Percentiles rank a stretch among this genome's conserved stretches.
Conservation (phyloP, 495 filamentous ascomycete genomes). For the Diplogelasinospora grovesii region DNA sequence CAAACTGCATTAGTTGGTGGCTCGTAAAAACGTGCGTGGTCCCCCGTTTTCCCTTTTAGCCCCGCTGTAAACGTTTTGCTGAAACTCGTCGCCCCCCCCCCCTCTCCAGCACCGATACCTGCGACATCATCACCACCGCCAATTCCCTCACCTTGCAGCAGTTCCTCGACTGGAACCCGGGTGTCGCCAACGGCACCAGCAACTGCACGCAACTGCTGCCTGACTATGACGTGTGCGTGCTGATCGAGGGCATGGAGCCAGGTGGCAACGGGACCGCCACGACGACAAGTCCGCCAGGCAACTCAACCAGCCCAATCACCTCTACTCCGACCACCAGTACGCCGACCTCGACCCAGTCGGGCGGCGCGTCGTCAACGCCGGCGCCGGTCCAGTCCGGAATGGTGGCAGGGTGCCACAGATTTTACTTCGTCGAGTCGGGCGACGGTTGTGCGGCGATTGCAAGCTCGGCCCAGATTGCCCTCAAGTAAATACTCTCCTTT, state of each 20-base stretch:
- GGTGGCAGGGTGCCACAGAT: slow-evolving; percentile 34
- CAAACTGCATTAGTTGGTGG: slow-evolving; percentile 15
- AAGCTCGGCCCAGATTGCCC: background rate
- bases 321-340: background rate
- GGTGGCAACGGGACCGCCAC: background rate
- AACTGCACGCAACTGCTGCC: slow-evolving; percentile 11
- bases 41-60: too few species aligned
- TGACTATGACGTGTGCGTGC: slow-evolving; percentile 9
- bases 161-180: slow-evolving; percentile 20
- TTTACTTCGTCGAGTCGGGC: slow-evolving; percentile 17
- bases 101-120: slow-evolving; percentile 7
- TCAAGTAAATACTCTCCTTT: too few species aligned
- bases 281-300: background rate
- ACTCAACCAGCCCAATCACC: background rate
- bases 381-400: slow-evolving; percentile 32
- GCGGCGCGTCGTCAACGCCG: slow-evolving; percentile 20
- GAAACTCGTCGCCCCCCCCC: too few species aligned
- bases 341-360: slow-evolving; percentile 5
- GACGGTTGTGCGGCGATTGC: slow-evolving; percentile 6
- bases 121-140: slow-evolving; percentile 6
- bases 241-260: background rate
- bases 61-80: too few species aligned
- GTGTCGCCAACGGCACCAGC: slow-evolving; percentile 1
- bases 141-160: slow-evolving; percentile 3
- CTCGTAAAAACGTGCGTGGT: too few species aligned